These are phyloP conservation scores for Phytophthora lateralis DNA, from an alignment of 352 stramenopile species.

Conservation along the genomic window DNA sequence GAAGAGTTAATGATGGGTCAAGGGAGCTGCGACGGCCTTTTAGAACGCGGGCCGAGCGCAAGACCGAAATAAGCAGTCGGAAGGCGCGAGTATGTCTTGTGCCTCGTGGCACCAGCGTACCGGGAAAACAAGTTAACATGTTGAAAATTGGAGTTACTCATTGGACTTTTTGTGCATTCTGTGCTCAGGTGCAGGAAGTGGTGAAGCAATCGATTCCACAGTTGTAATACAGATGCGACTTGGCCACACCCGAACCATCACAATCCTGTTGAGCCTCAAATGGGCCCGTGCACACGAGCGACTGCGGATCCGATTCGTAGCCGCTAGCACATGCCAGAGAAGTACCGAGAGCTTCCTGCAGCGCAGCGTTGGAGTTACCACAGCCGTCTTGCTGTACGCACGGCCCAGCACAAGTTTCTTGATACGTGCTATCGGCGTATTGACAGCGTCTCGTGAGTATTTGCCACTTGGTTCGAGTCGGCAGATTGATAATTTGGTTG, in stretches of 20 bases:
- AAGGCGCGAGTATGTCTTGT: slow-evolving; percentile 32
- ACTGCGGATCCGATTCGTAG: slow-evolving; percentile 56
- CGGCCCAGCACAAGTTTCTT: slow-evolving; percentile 53
- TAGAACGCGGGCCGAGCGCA: slow-evolving; percentile 38
- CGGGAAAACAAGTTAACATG: slow-evolving; percentile 46
- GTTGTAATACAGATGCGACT: slow-evolving; percentile 64
- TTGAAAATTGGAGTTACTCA: slow-evolving; percentile 40
- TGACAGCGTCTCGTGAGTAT: slow-evolving; percentile 67
- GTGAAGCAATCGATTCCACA: slow-evolving; percentile 62
- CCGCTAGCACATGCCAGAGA: slow-evolving; percentile 37
- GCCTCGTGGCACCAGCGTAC: slow-evolving; percentile 33
- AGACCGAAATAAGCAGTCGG: slow-evolving; percentile 31
- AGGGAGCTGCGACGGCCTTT: slow-evolving; percentile 32
- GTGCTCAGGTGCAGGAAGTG: slow-evolving; percentile 46
- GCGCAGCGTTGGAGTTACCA: slow-evolving; percentile 59
- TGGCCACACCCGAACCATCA: slow-evolving; percentile 34
- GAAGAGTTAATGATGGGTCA: slow-evolving; percentile 31
- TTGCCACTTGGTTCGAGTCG: slow-evolving; percentile 52
- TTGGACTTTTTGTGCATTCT: slow-evolving; percentile 4
- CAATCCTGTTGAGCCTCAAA: slow-evolving; percentile 61
- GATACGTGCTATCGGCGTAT: slow-evolving; percentile 54
- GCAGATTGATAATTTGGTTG: slow-evolving; percentile 72
- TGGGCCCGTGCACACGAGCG: slow-evolving; percentile 53
- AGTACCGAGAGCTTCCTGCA: slow-evolving; percentile 36
- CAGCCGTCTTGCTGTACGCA: slow-evolving; percentile 37